Evolutionary conservation across 2,329 filamentous ascomycete genomes (phyloP).

Genomic region (Penicillium sp.): DNA sequence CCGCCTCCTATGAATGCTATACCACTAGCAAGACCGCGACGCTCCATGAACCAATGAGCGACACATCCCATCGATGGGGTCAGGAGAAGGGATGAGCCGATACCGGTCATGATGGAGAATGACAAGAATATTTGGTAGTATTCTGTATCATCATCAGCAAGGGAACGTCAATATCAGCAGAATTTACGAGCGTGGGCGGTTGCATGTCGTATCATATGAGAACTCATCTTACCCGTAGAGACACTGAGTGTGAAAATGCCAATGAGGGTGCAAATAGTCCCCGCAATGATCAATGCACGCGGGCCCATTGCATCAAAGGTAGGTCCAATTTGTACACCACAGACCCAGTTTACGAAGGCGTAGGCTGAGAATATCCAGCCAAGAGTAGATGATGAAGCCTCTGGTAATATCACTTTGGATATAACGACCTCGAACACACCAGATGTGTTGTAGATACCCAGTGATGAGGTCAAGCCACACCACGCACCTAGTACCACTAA

Average conservation of each 20-base stretch:
- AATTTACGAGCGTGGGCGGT: background rate
- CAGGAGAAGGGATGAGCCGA: background rate
- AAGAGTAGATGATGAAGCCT: slow-evolving; percentile 1
- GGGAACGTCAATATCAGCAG: too few relatives aligned
- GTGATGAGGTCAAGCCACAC: slow-evolving; percentile 23
- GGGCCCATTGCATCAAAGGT: background rate
- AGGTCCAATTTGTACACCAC: background rate
- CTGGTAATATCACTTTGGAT: slow-evolving; percentile 12
- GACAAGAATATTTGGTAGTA: background rate
- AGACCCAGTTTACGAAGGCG: background rate
- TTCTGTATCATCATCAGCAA: background rate
- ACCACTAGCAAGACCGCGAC: background rate
- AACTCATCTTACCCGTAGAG: background rate
- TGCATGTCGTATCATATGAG: background rate
- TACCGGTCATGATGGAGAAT: background rate
- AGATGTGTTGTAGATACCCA: slow-evolving; percentile 8
- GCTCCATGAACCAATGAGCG: background rate
- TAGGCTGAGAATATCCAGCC: background rate
- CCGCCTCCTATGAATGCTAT: background rate
- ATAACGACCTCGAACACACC: slow-evolving; percentile 22
- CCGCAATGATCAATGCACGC: background rate
- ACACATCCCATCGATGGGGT: background rate
- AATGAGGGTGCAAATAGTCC: background rate
- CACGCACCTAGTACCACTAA: slow-evolving; percentile 27
- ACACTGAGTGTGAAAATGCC: background rate